A percentile compares a stretch with the other conserved stretches of the same genome.
phyloP scores from a whole-genome alignment of 1,284 basidiomycete species.

The Volvariella surrecta region DNA sequence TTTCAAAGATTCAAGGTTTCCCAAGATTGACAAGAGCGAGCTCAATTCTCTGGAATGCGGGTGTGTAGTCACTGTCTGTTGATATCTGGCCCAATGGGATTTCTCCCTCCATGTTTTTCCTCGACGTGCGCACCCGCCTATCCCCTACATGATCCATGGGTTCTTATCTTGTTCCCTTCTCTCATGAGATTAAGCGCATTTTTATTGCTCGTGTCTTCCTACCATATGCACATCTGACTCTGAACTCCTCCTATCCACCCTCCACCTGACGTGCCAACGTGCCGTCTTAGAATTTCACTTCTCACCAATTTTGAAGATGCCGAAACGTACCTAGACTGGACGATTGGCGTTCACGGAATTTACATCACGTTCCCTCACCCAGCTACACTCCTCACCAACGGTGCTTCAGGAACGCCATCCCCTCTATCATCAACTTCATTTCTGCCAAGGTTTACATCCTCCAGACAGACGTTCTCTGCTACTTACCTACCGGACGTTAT shows the following conservation, averaged over 20 bases:
- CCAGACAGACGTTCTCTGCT: slow-evolving; percentile 65
- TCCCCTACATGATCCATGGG: slow-evolving; percentile 7
- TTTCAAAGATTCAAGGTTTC: slow-evolving; percentile 64
- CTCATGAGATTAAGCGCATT: slow-evolving; percentile 1
- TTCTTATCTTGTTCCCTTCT: background rate
- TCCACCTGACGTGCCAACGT: slow-evolving; percentile 3
- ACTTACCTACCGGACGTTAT: slow-evolving; percentile 96
- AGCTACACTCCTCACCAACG: slow-evolving; percentile 39
- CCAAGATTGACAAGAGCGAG: slow-evolving; percentile 68
- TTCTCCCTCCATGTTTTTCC: slow-evolving; percentile 1
- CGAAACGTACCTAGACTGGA: slow-evolving; percentile 86
- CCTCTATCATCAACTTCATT: slow-evolving; percentile 58
- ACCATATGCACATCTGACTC: background rate
- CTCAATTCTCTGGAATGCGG: slow-evolving; percentile 77
- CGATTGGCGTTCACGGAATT: slow-evolving; percentile 87
- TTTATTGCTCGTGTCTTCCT: background rate
- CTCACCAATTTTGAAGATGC: slow-evolving; percentile 91
- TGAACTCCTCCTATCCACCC: slow-evolving; percentile 6
- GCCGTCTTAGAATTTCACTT: slow-evolving; percentile 65
- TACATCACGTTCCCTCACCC: slow-evolving; percentile 84
- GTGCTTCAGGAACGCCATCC: slow-evolving; percentile 54
- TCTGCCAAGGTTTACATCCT: slow-evolving; percentile 39
- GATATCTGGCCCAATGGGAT: background rate
- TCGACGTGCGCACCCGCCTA: background rate
- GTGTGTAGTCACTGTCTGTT: slow-evolving; percentile 36